Evolutionary conservation across 495 filamentous ascomycete genomes (phyloP), one percentile per base, ranked within the genome.

Genomic region (Cryomyces minteri): DNA sequence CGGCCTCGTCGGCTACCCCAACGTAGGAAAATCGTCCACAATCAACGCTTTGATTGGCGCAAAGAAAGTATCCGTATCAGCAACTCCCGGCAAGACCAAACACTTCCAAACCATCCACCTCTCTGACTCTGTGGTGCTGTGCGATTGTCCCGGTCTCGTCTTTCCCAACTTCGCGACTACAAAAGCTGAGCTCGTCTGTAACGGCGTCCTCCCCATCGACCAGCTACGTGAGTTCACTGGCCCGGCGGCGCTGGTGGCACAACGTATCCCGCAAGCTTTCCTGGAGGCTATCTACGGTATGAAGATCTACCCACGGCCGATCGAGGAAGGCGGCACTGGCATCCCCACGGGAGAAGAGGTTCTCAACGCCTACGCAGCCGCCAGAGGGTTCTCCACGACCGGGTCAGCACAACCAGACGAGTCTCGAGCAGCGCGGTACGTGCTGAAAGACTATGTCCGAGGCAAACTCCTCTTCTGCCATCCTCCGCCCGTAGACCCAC

Each of bases 101-200:
- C 92, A 99, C 56, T 99, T 99, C 67, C 92, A 99, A 61, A 99
- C 92, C 12, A 86, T 99, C 51, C 88, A 94, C 60, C 72, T 96
- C 41, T 87, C 82, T 50, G 79, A 87, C 11, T 72, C 77, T 49
- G 83, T 96, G 51, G 74, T 95, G 52, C 72, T 99, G 18, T 96
- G 92, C 66, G 92, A 99, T 77, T 99, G 92, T 55, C 92, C 92
- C 31, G 92, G 92, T 74, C 77, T 99, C 18, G 92, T 99, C 2
- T 96, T 99, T 64, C 88, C 92, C 47, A 95, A 96, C 62, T 99
- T 96, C 54, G 88, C 92, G 40, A 84, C 80, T 40, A 96, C 87
- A 30, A 96, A 95, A 63, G 92, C 84, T 29, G 92, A 99, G 56
- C 76, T 99, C 8, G 92, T 99, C 37, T 87, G 85, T 62, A 88